Base-by-base conservation (phyloP, 1,139 yeast genomes). In the Yamadazyma mexicana region DNA sequence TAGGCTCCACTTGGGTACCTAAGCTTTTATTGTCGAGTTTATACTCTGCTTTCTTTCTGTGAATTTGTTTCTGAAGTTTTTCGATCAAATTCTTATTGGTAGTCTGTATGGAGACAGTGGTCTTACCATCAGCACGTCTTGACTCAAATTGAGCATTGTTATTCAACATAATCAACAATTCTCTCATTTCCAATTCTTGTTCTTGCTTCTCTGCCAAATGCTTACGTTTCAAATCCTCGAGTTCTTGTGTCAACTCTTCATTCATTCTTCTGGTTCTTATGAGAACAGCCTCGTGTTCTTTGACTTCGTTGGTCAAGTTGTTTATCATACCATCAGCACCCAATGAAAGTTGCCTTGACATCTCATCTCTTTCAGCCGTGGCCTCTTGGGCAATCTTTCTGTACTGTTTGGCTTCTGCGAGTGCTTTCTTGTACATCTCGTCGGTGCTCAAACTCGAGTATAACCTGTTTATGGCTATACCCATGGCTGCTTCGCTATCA, bases 101-200 rank as follows among this genome's bases (percentile, higher is more conserved):
- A 3, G 76, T 69, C 43, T 62, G 63, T 27, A 69, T 56, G 38
- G 60, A 61, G 5, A 67, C 55, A 3, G 71, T 61, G 36, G 77
- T 61, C 43, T 73, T 69, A 43, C 73, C 62, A 45, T 61, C 52
- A 16, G 42, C 47, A 39, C 59, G 58, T 28, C 59, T 62, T 37
- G 66, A 47, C 39, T 58, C 62, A 38, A 66, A 50, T 36, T 64
- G 60, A 5, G 70, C 67, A 37, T 55, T 55, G 44, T 58, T 66
- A 46, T 77, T 77, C 37, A 88, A 64, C 70, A 86, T 75, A 40
- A 91, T 73, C 41, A 87, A 69, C 60, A 92, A 75, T 58, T 91
- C 96, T 43, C 98, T 75, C 75, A 87, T 80, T 61, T 91, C 96
- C 23, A 86, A 69, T 56, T 91, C 98, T 53, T 85, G 94, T 48